Evolutionary conservation across 106 monocot genomes (phyloP), one percentile per base, ranked within the genome.

Genomic region (Iris macrosiphon): DNA sequence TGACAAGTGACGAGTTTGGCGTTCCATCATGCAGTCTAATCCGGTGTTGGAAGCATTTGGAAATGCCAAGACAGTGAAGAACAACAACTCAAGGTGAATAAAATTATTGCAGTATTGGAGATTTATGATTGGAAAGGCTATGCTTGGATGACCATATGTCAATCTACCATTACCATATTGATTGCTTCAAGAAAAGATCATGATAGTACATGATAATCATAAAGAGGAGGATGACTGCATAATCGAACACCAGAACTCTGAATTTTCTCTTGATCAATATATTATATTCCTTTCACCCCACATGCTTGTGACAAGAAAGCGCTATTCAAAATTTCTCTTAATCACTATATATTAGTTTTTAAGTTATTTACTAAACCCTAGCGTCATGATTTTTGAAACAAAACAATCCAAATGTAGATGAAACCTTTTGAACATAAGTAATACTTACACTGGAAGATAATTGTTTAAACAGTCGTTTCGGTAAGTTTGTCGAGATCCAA

Each of bases 1-100:
- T n/a, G n/a, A n/a, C n/a, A 8, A 13, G 2, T 54, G 19, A 46
- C 40, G 46, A 41, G 22, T 50, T 4, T 27, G 29, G 18, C 43
- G 22, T 12, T n/a, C 0, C n/a, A 13, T 10, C 21, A 34, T 60
- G 28, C 80, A 93, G 93, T 93, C 93, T 31, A 93, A 93, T 81
- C 93, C 93, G 34, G 93, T 93, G 38, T 47, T 93, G 35, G 93
- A 93, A 78, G 93, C 93, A 72, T 93, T 93, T 61, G 93, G 93
- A 22, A 93, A 93, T 53, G 79, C 93, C 1, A 93, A 93, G 45
- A 93, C 93, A 32, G 87, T 93, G 57, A 93, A 88, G 68, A 93
- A 93, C 57, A 93, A 93, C 64, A 93, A 93, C 55, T 93, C 93
- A 20, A 93, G 93, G 93, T 93, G 62, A 56, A 19, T 19, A n/a